phyloP scores from a whole-genome alignment of 257 asterid species.

The Solanum gandarillasii region DNA sequence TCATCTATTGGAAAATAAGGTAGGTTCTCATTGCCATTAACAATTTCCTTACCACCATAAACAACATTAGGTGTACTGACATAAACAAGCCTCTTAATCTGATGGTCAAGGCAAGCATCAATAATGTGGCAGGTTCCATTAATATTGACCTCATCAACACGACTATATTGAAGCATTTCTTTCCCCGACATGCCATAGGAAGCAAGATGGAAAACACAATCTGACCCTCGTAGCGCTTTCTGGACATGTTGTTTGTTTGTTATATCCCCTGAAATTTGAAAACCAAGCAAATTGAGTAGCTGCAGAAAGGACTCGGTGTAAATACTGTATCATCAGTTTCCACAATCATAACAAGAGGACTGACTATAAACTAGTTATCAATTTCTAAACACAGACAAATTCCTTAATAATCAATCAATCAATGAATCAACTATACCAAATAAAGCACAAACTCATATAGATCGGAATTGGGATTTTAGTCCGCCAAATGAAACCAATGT shows the following conservation, averaged over 20 bases:
- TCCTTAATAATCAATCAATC: not conserved
- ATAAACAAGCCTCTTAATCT: constrained; percentile 65
- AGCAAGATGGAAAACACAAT: constrained; percentile 94
- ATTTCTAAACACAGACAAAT: not conserved
- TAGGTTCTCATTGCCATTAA: constrained; percentile 73
- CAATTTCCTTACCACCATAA: constrained; percentile 74
- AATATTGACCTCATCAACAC: constrained; percentile 69
- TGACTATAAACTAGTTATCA: not conserved
- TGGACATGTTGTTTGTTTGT: constrained; percentile 50
- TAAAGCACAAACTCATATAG: not conserved
- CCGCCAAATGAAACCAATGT: not conserved
- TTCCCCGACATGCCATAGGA: constrained; percentile 97
- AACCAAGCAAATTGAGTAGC: not conserved
- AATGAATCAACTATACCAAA: not conserved
- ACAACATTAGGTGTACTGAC: constrained; percentile 87
- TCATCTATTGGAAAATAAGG: constrained; percentile 86
- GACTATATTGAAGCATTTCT: constrained; percentile 87
- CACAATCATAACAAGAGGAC: not conserved
- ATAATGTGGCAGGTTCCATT: constrained; percentile 74
- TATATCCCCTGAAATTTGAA: constrained; percentile 49
- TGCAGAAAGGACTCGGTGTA: not conserved
- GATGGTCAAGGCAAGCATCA: constrained; percentile 74
- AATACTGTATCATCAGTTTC: not conserved
- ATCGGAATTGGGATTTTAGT: not conserved
- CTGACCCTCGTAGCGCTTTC: constrained; percentile 59